Evolutionary conservation across 257 asterid genomes (phyloP), one percentile per base, ranked within the genome.

Genomic region (Verbena officinalis): DNA sequence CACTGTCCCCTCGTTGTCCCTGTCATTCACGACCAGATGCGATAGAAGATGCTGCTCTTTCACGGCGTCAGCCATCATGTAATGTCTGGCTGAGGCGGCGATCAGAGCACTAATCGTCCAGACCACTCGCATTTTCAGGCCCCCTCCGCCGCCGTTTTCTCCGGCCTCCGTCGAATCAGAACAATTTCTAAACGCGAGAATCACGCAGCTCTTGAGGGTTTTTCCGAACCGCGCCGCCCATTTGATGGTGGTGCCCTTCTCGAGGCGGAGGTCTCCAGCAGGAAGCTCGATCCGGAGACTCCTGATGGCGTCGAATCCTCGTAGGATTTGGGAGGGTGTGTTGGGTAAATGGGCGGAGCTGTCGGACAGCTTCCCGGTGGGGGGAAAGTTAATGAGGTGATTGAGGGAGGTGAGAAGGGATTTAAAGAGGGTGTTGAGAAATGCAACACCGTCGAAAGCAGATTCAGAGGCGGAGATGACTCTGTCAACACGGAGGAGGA

Each of bases 51-150:
- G 74, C 49, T 80, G 92, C 75, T 85, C 92, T 45, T 45, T 59
- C 4, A 82, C 59, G 24, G 78, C 85, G 11, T 85, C 92, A 11
- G 75, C 59, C 71, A 83, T 72, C 87, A 85, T 85, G 57, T 55
- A 78, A 68, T 82, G 92, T 64, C 92, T 69, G 11, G 89, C 83
- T 17, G 92, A 82, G 24, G 92, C 89, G 4, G 92, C 87, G 7
- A 85, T 85, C 51, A 85, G 62, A 1, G 87, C 89, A 72, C 80
- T 74, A 50, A 85, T 85, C 51, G 89, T 85, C 92, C 92, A 85
- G 55, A 82, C 87, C 23, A 85, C 89, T 56, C 92, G 77, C 82
- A 61, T 78, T 59, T 85, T 85, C 67, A 82, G 30, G 4, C 89
- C 83, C 0, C 73, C 78, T 0, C 79, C 81, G 10, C 75, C 78